phyloP scores from a whole-genome alignment of 208 protist species.

The Phytomonas sp. region DNA sequence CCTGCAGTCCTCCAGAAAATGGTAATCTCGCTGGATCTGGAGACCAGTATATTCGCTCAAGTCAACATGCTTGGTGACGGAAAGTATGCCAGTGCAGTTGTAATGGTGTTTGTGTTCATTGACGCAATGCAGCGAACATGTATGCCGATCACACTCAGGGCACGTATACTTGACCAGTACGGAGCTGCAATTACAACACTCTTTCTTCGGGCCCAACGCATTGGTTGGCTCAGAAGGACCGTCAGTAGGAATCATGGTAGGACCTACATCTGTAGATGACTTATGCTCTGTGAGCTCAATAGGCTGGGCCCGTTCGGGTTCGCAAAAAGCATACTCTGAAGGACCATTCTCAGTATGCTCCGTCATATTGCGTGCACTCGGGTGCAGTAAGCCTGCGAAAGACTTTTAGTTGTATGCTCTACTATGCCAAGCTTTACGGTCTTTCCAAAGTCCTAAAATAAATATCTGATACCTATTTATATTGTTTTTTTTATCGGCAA shows the following conservation, averaged over 20 bases:
- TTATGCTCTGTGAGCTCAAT: not conserved
- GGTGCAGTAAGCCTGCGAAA: not conserved
- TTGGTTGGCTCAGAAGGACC: not conserved
- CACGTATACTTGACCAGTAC: slow-evolving; percentile 57
- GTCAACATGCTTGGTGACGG: slow-evolving; percentile 45
- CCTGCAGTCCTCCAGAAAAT: slow-evolving; percentile 72
- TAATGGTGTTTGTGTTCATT: slow-evolving; percentile 62
- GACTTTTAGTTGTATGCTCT: not conserved
- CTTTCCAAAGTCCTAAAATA: slow-evolving; percentile 2
- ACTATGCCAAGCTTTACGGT: slow-evolving; percentile 1
- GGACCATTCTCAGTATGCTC: not conserved
- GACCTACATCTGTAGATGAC: not conserved
- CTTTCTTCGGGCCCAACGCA: not conserved
- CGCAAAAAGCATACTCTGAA: not conserved
- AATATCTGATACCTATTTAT: not conserved
- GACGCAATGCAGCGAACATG: slow-evolving; percentile 76
- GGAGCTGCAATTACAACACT: slow-evolving; percentile 65
- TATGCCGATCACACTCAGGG: slow-evolving; percentile 54
- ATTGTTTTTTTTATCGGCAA: not conserved
- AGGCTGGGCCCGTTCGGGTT: not conserved
- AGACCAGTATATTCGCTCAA: slow-evolving; percentile 62
- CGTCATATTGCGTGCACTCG: not conserved
- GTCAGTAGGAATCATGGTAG: not conserved
- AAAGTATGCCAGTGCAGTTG: slow-evolving; percentile 44
- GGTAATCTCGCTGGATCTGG: slow-evolving; percentile 73